These are phyloP conservation scores for Lipomyces sp. DNA, from an alignment of 805 yeast species.

Conservation along the genomic window DNA sequence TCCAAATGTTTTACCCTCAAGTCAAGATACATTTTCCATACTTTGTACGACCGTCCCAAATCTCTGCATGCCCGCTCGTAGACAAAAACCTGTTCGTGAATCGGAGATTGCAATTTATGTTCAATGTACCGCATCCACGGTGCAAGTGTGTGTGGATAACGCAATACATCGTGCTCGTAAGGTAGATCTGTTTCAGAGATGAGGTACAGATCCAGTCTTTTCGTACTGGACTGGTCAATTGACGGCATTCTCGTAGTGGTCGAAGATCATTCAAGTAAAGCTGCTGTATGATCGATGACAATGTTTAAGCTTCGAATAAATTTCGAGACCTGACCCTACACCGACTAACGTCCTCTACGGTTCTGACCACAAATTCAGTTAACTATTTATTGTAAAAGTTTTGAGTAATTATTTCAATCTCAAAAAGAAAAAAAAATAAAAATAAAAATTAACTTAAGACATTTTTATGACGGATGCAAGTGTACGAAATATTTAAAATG, in stretches of 20 bases:
- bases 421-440: no score
- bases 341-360: no score
- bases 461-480: no score
- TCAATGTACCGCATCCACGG: conserved; percentile 51
- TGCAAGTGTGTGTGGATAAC: conserved; percentile 46
- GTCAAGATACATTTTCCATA: conserved; percentile 61
- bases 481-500: no score
- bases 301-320: neutral
- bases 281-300: neutral
- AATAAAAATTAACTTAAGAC: no score
- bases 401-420: no score
- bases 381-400: no score
- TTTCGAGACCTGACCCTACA: no score
- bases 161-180: conserved; percentile 53
- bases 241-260: conserved; percentile 11
- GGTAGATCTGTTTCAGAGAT: conserved; percentile 52
- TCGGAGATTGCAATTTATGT: conserved; percentile 42
- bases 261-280: neutral
- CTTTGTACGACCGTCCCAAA: conserved; percentile 54
- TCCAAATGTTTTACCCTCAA: conserved; percentile 47
- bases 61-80: conserved; percentile 56
- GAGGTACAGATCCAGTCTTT: conserved; percentile 22
- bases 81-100: conserved; percentile 48
- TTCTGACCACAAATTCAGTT: no score
- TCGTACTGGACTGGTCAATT: neutral